Evolutionary conservation across 176 grass and related monocot species (phyloP).

Genomic region (Oryza coarctata): DNA sequence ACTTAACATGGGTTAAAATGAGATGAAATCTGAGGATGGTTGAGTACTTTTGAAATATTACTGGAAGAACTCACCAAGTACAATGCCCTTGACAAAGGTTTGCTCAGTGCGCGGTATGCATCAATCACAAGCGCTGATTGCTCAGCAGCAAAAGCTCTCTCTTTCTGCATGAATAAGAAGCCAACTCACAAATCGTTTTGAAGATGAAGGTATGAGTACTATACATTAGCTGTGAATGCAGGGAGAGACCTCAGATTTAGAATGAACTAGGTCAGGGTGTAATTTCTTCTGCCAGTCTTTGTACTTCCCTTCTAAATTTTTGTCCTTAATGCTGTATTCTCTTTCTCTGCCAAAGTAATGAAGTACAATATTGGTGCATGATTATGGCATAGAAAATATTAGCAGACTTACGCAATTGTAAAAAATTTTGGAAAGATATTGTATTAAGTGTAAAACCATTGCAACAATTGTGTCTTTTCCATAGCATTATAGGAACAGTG

Average conservation of each 20-base stretch:
- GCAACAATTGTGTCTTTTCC: no score
- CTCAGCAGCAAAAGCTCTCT: slow-evolving; percentile 78
- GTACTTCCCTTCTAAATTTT: slow-evolving; percentile 75
- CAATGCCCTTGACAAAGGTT: slow-evolving; percentile 72
- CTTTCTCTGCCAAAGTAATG: slow-evolving; percentile 51
- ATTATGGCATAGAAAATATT: slow-evolving; percentile 3
- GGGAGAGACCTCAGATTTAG: slow-evolving; percentile 78
- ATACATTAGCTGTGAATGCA: not conserved
- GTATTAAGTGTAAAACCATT: not conserved
- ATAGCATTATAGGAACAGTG: not conserved
- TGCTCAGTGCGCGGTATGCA: slow-evolving; percentile 72
- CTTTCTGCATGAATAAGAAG: slow-evolving; percentile 49
- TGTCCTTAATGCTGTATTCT: slow-evolving; percentile 49
- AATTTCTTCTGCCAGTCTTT: slow-evolving; percentile 99
- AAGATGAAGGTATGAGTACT: not conserved
- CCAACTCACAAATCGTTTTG: slow-evolving; percentile 11
- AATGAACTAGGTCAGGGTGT: slow-evolving; percentile 92
- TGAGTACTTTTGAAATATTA: not conserved
- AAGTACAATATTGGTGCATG: not conserved
- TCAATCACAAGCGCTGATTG: slow-evolving; percentile 85
- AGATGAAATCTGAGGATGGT: not conserved
- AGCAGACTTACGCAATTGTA: not conserved
- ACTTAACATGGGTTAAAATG: not conserved
- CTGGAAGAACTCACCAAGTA: slow-evolving; percentile 68
- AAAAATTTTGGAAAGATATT: not conserved